Conservation (phyloP, 2,329 filamentous ascomycete species). For the Alternaria incomplexa region DNA sequence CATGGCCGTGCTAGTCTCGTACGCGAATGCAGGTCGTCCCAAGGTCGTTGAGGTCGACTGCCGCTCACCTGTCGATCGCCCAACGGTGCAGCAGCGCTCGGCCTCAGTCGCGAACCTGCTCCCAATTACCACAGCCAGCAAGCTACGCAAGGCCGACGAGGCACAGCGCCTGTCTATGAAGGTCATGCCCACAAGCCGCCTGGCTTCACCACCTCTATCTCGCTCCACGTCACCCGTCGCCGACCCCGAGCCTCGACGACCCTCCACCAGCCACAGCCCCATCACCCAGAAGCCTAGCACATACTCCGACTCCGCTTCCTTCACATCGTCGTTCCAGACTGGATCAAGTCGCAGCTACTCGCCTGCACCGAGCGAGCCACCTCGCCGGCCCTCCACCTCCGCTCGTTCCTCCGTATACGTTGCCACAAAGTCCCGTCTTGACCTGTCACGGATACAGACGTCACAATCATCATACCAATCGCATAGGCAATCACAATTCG, state of each 20-base stretch:
- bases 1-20: slow-evolving; percentile 47
- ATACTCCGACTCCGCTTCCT: slow-evolving; percentile 30
- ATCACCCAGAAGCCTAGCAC: slow-evolving; percentile 26
- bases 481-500: slow-evolving; percentile 20
- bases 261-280: slow-evolving; percentile 38
- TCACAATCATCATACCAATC: slow-evolving; percentile 25
- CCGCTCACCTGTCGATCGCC: slow-evolving; percentile 24
- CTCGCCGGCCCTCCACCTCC: slow-evolving; percentile 31
- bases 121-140: slow-evolving; percentile 32
- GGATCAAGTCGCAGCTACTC: slow-evolving; percentile 36
- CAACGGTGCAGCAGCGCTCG: slow-evolving; percentile 34
- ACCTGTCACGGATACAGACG: slow-evolving; percentile 23
- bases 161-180: slow-evolving; percentile 36
- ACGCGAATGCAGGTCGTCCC: slow-evolving; percentile 46
- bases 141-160: slow-evolving; percentile 34
- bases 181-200: slow-evolving; percentile 17
- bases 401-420: slow-evolving; percentile 39
- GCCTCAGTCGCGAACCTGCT: slow-evolving; percentile 44
- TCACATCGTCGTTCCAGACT: slow-evolving; percentile 30
- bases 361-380: slow-evolving; percentile 24
- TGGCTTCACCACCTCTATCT: slow-evolving; percentile 17
- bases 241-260: slow-evolving; percentile 31
- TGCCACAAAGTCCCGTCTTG: slow-evolving; percentile 20
- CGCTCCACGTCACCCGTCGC: slow-evolving; percentile 33
- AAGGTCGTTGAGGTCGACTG: slow-evolving; percentile 47